These are phyloP conservation scores for Phialophora macrospora DNA, from an alignment of 2,329 filamentous ascomycete species.

Conservation along the genomic window DNA sequence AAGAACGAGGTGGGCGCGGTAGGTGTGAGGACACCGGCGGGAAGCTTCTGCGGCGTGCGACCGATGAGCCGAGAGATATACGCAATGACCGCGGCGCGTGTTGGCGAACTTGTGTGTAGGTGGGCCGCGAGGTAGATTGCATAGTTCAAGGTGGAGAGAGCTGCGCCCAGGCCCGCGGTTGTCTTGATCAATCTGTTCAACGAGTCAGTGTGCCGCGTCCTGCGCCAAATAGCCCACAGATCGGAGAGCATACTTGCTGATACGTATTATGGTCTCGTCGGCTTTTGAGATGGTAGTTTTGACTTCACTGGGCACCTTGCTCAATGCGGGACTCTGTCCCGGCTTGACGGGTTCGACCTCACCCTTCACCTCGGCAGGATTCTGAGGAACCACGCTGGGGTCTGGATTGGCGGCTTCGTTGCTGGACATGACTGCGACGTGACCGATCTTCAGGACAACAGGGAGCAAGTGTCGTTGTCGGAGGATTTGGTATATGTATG, in stretches of 20 bases:
- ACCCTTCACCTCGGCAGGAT: conserved; percentile 21
- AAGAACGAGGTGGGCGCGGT: conserved; percentile 51
- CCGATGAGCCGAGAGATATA: conserved; percentile 34
- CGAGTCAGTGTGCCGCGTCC: neutral
- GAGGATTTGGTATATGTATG: neutral
- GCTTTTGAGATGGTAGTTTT: conserved; percentile 30
- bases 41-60: conserved; percentile 33
- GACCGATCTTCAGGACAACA: neutral
- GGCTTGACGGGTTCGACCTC: conserved; percentile 28
- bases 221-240: neutral
- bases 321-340: conserved; percentile 21
- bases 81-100: conserved; percentile 43
- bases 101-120: conserved; percentile 55
- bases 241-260: conserved; percentile 31
- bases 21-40: conserved; percentile 48
- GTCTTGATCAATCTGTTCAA: conserved; percentile 65
- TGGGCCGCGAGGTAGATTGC: conserved; percentile 65
- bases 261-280: conserved; percentile 33
- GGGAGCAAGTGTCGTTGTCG: neutral
- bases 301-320: conserved; percentile 32
- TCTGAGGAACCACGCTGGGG: conserved; percentile 31
- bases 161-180: conserved; percentile 70
- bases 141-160: conserved; percentile 73
- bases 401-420: conserved; percentile 31
- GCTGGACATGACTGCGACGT: conserved; percentile 26